Evolutionary conservation across 371 early-diverging fungal genomes (phyloP).

Genomic region (Entomophthora muscae): DNA sequence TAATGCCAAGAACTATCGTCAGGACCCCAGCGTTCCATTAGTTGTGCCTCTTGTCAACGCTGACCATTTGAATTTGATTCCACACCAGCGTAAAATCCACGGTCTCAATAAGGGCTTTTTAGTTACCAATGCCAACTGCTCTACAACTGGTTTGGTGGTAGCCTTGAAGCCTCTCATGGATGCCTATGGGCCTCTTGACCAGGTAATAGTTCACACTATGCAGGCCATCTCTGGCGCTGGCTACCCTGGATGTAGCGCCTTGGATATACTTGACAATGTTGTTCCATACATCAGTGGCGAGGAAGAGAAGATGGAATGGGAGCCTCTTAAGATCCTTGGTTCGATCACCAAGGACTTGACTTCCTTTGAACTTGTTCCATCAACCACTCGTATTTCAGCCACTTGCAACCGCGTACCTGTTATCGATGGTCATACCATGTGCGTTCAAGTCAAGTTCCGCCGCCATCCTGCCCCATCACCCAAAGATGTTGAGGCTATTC

Average conservation of each 20-base stretch:
- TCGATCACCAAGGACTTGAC: constrained; percentile 25
- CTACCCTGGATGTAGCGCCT: constrained; percentile 84
- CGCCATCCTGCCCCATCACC: constrained; percentile 37
- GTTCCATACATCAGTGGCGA: constrained; percentile 92
- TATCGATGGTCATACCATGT: constrained; percentile 85
- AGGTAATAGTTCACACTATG: constrained; percentile 70
- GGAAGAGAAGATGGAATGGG: constrained; percentile 92
- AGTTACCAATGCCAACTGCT: constrained; percentile 94
- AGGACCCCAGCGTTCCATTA: constrained; percentile 71
- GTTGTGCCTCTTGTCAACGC: constrained; percentile 86
- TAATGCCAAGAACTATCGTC: constrained; percentile 91
- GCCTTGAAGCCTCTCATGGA: constrained; percentile 80
- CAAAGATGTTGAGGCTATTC: constrained; percentile 45
- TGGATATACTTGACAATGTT: constrained; percentile 88
- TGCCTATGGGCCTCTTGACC: constrained; percentile 61
- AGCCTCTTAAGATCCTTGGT: constrained; percentile 84
- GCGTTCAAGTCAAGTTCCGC: constrained; percentile 72
- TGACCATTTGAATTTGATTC: constrained; percentile 59
- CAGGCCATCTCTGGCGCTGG: constrained; percentile 95
- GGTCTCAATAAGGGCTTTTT: constrained; percentile 62
- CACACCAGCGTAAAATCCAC: constrained; percentile 50
- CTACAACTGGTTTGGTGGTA: constrained; percentile 85
- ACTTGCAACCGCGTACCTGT: constrained; percentile 92
- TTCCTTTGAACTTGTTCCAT: constrained; percentile 16
- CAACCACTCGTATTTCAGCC: constrained; percentile 57